Conservation (phyloP, 2,329 filamentous ascomycete species). For the Diaporthe ampelina region DNA sequence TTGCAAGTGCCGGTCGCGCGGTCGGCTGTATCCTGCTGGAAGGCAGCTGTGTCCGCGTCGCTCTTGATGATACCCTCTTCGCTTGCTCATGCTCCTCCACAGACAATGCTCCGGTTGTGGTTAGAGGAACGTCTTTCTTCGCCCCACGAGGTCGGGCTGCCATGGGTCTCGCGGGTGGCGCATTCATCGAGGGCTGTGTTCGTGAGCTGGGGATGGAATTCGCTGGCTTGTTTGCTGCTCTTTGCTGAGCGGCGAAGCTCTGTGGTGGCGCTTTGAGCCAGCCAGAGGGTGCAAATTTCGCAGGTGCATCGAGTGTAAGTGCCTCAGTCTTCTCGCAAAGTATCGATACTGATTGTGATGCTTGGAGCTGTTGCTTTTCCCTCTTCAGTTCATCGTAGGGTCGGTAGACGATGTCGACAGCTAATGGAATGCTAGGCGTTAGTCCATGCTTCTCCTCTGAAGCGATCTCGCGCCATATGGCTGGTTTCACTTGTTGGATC, state of each 20-base stretch:
- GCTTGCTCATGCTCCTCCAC: conserved; percentile 45
- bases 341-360: conserved; percentile 37
- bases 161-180: conserved; percentile 47
- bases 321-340: conserved; percentile 51
- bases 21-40: conserved; percentile 38
- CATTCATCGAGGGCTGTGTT: conserved; percentile 51
- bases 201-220: conserved; percentile 47
- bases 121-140: conserved; percentile 43
- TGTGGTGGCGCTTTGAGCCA: conserved; percentile 69
- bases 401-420: conserved; percentile 73
- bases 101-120: conserved; percentile 41
- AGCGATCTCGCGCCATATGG: conserved; percentile 76
- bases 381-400: conserved; percentile 73
- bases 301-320: conserved; percentile 43
- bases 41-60: conserved; percentile 42
- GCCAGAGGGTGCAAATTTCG: conserved; percentile 52
- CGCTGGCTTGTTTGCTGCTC: conserved; percentile 66
- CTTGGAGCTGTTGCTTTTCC: conserved; percentile 55
- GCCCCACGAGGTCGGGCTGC: conserved; percentile 47
- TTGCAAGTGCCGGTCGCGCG: conserved; percentile 16
- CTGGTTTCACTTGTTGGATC: conserved; percentile 61
- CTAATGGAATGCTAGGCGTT: conserved; percentile 73
- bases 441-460: conserved; percentile 77
- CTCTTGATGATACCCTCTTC: conserved; percentile 44
- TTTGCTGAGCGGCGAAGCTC: conserved; percentile 76